Evolutionary conservation across 768 basidiomycete genomes (phyloP), one percentile per base, ranked within the genome.

Genomic region (Tulasnella sp.): DNA sequence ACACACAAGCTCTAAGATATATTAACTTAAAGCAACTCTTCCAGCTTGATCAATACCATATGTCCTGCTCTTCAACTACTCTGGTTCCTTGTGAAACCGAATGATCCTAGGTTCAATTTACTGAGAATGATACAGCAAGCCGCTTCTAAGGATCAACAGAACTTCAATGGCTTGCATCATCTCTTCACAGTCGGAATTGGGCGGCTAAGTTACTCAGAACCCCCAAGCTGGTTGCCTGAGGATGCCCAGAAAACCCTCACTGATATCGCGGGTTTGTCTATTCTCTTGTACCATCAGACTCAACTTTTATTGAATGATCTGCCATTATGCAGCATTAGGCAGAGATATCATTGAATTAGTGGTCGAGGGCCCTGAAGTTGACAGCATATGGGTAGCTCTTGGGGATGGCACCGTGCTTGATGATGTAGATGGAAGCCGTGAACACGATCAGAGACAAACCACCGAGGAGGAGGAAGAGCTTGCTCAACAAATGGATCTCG

Each of bases 111-210:
- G 9, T 61, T 75, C 41, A 72, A 76, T 60, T 65, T 87, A 46
- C 73, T 76, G 34, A 69, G 71, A 32, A 76, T 76, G 60, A 70
- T 88, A 27, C 73, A 74, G 50, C 67, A 70, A 35, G 74, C 77
- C 15, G 56, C 13, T 67, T 39, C 49, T 22, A 24, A 73, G 10
- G 65, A 66, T 45, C 46, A 48, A 41, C 72, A 76, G 28, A 67
- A 69, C 25, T 80, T 81, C 60, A 77, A 74, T 57, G 78, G 78
- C 28, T 64, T 83, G 24, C 69, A 69, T 10, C 78, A 89, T 57
- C 71, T 78, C 61, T 87, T 86, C 60, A 75, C 79, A 25, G 77
- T 86, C n/a, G 75, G 78, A 0, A 74, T 90, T 48, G 82, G 86
- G 33, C 72, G 85, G 55, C 65, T 90, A 41, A 77, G 79, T 50